phyloP scores from a whole-genome alignment of 73 alveolate species.

The Uronychia setigera region DNA sequence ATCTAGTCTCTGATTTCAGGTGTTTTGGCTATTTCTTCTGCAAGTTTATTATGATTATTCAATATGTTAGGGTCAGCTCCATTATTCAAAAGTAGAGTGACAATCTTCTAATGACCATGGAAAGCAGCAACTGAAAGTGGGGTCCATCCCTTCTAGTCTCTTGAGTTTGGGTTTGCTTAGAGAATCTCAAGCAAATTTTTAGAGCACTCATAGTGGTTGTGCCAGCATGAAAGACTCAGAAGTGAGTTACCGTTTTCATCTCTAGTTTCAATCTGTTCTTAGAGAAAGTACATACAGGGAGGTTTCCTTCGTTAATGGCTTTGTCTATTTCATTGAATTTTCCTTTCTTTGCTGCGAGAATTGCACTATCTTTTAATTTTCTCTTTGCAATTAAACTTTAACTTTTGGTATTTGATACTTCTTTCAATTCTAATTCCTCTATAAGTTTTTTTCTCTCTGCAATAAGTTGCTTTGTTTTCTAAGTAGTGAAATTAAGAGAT shows the following conservation, averaged over 20 bases:
- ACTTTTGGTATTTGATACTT: not conserved
- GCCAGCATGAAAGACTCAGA: not conserved
- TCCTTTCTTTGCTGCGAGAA: constrained; percentile 1
- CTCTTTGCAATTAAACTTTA: too few relatives aligned
- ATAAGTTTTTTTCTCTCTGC: not conserved
- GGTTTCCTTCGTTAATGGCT: not conserved
- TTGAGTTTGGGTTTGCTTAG: constrained; percentile 16
- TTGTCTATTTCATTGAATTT: not conserved
- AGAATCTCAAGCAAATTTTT: not conserved
- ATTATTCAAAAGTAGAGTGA: not conserved
- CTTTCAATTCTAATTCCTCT: not conserved
- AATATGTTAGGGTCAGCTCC: constrained; percentile 22
- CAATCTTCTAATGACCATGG: constrained; percentile 11
- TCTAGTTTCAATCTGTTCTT: constrained; percentile 12
- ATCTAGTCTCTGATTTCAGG: not conserved
- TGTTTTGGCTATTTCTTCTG: not conserved
- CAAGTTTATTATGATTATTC: not conserved
- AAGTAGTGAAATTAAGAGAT: not conserved
- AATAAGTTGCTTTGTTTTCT: not conserved
- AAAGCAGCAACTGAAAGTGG: constrained; percentile 33
- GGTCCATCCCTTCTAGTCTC: constrained; percentile 45
- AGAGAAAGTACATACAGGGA: not conserved
- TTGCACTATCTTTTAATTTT: not conserved
- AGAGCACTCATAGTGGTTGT: constrained; percentile 6
- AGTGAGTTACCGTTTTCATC: constrained; percentile 23